phyloP scores from a whole-genome alignment of 2,329 filamentous ascomycete species.

The Epichloe amarillans region DNA sequence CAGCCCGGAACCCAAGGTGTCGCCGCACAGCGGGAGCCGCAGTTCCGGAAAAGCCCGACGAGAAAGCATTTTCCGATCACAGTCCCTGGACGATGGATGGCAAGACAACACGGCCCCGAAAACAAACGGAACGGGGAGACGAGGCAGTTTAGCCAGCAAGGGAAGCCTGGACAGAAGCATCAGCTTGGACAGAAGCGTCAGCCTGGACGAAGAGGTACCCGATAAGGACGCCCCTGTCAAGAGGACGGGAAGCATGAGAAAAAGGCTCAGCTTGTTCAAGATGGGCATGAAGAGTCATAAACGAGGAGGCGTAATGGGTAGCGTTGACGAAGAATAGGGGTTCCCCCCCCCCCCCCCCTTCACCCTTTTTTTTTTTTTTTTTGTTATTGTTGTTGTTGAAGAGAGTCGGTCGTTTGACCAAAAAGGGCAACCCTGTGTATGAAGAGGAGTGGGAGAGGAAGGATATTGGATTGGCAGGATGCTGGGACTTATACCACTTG shows the following conservation, averaged over 20 bases:
- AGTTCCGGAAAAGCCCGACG: slow-evolving; percentile 21
- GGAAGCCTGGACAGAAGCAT: slow-evolving; percentile 17
- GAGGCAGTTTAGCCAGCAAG: slow-evolving; percentile 13
- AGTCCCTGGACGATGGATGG: slow-evolving; percentile 17
- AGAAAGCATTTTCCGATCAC: slow-evolving; percentile 32
- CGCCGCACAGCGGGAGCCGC: slow-evolving; percentile 12
- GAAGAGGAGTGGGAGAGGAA: background rate
- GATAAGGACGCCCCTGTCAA: slow-evolving; percentile 21
- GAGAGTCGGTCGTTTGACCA: too few relatives aligned
- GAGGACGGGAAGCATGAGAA: slow-evolving; percentile 55
- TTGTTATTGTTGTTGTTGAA: background rate
- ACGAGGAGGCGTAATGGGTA: slow-evolving; percentile 36
- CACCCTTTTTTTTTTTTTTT: background rate
- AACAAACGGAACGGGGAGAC: slow-evolving; percentile 6
- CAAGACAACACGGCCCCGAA: slow-evolving; percentile 6
- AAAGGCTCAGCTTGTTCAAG: slow-evolving; percentile 65
- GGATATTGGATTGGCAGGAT: background rate
- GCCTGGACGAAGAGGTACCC: slow-evolving; percentile 13
- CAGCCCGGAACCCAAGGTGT: slow-evolving; percentile 21
- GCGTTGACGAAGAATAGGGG: slow-evolving; percentile 41
- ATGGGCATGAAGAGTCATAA: slow-evolving; percentile 57
- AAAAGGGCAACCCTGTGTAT: background rate
- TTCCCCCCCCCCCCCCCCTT: too few relatives aligned
- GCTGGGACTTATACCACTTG: background rate
- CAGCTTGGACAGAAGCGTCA: slow-evolving; percentile 16